Conservation (phyloP, 768 basidiomycete genomes). For the Lactarius indigo region DNA sequence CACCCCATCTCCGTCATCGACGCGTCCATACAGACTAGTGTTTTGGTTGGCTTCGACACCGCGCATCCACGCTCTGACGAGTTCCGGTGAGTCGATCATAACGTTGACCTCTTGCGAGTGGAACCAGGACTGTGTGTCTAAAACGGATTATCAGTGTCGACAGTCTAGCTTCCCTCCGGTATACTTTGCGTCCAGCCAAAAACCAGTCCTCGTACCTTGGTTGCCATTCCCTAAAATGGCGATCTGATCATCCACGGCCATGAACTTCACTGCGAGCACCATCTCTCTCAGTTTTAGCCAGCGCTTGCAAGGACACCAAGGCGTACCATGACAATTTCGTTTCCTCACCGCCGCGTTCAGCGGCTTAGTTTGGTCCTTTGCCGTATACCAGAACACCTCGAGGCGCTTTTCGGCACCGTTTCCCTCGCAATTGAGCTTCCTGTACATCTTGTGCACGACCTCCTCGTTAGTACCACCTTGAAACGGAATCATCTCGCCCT, state of each 20-base stretch:
- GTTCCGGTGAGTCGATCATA: slow-evolving; percentile 46
- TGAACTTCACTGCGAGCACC: slow-evolving; percentile 50
- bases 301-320: neutral
- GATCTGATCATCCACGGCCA: slow-evolving; percentile 60
- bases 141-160: neutral
- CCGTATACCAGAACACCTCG: slow-evolving; percentile 56
- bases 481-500: slow-evolving; percentile 51
- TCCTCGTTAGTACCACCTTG: slow-evolving; percentile 72
- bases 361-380: slow-evolving; percentile 62
- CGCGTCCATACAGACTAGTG: slow-evolving; percentile 34
- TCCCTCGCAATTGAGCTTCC: slow-evolving; percentile 41
- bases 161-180: slow-evolving; percentile 12
- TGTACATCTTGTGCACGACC: slow-evolving; percentile 58
- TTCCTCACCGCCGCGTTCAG: slow-evolving; percentile 63
- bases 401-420: slow-evolving; percentile 43
- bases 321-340: slow-evolving; percentile 62
- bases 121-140: slow-evolving; percentile 67
- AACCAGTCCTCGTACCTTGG: slow-evolving; percentile 40
- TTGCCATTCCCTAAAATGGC: slow-evolving; percentile 70
- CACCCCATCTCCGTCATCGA: slow-evolving; percentile 21
- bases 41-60: slow-evolving; percentile 44
- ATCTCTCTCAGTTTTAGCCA: slow-evolving; percentile 2
- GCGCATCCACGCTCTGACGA: slow-evolving; percentile 46
- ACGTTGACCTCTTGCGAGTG: slow-evolving; percentile 69
- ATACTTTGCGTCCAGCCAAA: neutral